Evolutionary conservation across 768 basidiomycete species (phyloP).

Genomic region (Mycena amicta): DNA sequence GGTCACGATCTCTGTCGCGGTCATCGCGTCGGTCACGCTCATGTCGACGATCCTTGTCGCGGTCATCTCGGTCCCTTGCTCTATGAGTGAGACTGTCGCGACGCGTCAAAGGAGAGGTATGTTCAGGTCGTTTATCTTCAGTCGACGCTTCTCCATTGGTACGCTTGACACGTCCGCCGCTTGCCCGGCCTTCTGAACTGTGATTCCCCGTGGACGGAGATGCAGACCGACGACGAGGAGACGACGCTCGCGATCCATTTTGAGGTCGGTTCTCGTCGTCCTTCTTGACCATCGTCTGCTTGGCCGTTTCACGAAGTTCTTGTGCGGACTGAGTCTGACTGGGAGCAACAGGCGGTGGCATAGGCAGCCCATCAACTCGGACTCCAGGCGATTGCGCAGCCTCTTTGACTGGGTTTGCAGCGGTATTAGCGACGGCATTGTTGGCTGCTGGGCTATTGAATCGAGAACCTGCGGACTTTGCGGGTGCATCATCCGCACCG

Average conservation of each 20-base stretch:
- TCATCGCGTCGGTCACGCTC: constrained; percentile 48
- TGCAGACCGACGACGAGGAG: constrained; percentile 64
- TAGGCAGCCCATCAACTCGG: constrained; percentile 51
- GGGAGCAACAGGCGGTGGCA: constrained; percentile 79
- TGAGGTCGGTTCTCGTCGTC: constrained; percentile 49
- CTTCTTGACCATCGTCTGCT: constrained; percentile 57
- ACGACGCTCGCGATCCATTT: constrained; percentile 54
- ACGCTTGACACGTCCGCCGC: too few relatives aligned
- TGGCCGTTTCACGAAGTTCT: constrained; percentile 79
- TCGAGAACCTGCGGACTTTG: constrained; percentile 26
- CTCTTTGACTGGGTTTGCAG: too few relatives aligned
- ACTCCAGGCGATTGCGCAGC: too few relatives aligned
- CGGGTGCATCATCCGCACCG: constrained; percentile 28
- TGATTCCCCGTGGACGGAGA: constrained; percentile 71
- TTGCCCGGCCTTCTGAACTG: constrained; percentile 73
- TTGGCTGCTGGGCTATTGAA: constrained; percentile 41
- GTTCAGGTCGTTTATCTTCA: constrained; percentile 55
- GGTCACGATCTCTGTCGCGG: constrained; percentile 48
- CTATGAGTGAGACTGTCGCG: constrained; percentile 56
- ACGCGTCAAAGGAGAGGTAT: constrained; percentile 39
- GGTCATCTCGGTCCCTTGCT: constrained; percentile 50
- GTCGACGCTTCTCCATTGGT: too few relatives aligned
- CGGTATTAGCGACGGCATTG: constrained; percentile 35
- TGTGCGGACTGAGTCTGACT: constrained; percentile 81
- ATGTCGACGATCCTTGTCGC: constrained; percentile 38